phyloP scores from a whole-genome alignment of 441 rosid species.

The Manihot esculenta region DNA sequence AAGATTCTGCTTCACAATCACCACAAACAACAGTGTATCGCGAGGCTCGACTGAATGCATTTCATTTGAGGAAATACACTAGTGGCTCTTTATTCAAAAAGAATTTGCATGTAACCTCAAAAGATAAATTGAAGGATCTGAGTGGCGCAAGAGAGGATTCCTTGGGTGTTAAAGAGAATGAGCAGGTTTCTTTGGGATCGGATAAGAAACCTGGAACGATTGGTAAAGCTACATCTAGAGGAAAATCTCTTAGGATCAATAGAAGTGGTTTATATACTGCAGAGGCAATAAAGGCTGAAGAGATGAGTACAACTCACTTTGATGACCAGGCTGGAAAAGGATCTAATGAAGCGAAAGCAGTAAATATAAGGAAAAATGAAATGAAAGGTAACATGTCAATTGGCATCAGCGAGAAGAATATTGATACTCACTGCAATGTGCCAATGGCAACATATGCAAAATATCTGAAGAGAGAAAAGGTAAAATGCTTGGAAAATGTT shows the following conservation, averaged over 20 bases:
- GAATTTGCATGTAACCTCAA: slow-evolving; percentile 22
- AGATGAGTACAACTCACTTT: slow-evolving; percentile 16
- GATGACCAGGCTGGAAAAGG: slow-evolving; percentile 21
- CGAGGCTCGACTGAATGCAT: slow-evolving; percentile 33
- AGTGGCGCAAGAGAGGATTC: slow-evolving; percentile 29
- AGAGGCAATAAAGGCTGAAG: slow-evolving; percentile 22
- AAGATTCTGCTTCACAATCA: slow-evolving; percentile 45
- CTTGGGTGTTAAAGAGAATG: slow-evolving; percentile 25
- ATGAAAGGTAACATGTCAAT: slow-evolving; percentile 16
- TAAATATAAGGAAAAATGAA: slow-evolving; percentile 19
- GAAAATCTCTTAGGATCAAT: slow-evolving; percentile 69
- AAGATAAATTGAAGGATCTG: slow-evolving; percentile 34
- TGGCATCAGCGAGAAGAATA: slow-evolving; percentile 19
- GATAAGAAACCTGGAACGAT: slow-evolving; percentile 26
- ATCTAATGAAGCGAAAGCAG: slow-evolving; percentile 22
- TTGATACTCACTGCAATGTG: slow-evolving; percentile 13
- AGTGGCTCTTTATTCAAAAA: slow-evolving; percentile 47
- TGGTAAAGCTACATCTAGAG: slow-evolving; percentile 43
- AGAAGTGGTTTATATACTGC: slow-evolving; percentile 32
- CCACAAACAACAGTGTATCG: slow-evolving; percentile 19
- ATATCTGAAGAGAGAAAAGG: slow-evolving; percentile 25
- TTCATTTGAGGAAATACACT: slow-evolving; percentile 50
- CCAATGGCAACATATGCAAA: slow-evolving; percentile 24
- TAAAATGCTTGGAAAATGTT: slow-evolving; percentile 29
- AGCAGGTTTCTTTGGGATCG: slow-evolving; percentile 35